Percentiles rank a stretch among this genome's conserved stretches.
These are phyloP conservation scores for Lasiosphaeriaceae sp. DNA, from an alignment of 495 filamentous ascomycete species.

Conservation along the genomic window DNA sequence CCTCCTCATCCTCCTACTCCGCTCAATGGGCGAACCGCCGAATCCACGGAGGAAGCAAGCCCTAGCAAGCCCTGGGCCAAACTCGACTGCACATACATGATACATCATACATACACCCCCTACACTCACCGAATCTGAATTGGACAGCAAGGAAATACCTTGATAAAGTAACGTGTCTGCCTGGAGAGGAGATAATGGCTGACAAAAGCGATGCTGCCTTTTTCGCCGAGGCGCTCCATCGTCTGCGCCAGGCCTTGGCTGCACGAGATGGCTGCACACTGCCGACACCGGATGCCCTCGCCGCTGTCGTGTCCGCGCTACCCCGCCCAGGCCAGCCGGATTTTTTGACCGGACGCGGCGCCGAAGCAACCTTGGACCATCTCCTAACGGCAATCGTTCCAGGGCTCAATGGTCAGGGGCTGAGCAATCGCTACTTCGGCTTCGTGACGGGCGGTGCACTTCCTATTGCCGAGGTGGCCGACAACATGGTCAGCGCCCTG, in stretches of 20 bases:
- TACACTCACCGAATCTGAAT: no score
- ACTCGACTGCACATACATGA: no score
- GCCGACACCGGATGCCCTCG: conserved; percentile 15
- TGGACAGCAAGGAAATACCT: neutral
- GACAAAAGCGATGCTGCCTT: neutral
- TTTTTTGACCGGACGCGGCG: conserved; percentile 19
- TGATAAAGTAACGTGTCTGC: neutral
- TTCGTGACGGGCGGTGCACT: conserved; percentile 83
- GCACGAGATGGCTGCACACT: conserved; percentile 15
- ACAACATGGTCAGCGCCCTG: conserved; percentile 69
- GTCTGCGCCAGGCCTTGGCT: conserved; percentile 16
- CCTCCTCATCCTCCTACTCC: no score
- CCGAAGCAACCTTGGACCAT: conserved; percentile 29
- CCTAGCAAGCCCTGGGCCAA: no score
- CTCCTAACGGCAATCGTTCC: conserved; percentile 61
- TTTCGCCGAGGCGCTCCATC: conserved; percentile 12
- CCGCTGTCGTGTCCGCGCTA: conserved; percentile 24
- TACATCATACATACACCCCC: no score
- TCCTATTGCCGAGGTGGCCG: conserved; percentile 78
- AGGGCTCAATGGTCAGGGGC: conserved; percentile 59
- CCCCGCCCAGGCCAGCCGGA: neutral
- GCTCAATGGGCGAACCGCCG: no score
- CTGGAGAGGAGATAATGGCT: neutral
- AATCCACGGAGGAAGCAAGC: no score
- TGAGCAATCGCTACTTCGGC: conserved; percentile 69